Evolutionary conservation across 176 grass and related monocot genomes (phyloP).

Genomic region (Triticum urartu): DNA sequence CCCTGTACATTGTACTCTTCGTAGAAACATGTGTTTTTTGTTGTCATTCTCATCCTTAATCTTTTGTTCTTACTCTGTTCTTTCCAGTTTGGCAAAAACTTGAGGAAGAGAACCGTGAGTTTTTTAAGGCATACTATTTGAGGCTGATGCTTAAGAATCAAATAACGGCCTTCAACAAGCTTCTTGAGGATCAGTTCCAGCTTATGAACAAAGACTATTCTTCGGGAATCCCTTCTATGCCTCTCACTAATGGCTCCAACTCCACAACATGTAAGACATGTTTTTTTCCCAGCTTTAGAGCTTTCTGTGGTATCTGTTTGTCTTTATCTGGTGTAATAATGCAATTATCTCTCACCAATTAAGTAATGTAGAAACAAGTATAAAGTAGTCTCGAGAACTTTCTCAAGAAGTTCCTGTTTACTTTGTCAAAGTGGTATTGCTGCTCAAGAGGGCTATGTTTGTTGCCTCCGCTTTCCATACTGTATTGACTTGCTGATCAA

Average conservation of each 20-base stretch:
- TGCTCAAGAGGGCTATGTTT: background rate
- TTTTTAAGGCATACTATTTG: conserved; percentile 95
- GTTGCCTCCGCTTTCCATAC: background rate
- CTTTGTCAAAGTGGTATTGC: background rate
- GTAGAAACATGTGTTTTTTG: background rate
- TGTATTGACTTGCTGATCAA: conserved; percentile 15
- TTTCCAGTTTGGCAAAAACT: conserved; percentile 94
- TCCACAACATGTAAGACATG: conserved; percentile 58
- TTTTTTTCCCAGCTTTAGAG: conserved; percentile 29
- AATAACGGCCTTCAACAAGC: conserved; percentile 78
- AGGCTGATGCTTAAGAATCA: conserved; percentile 97
- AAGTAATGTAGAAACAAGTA: background rate
- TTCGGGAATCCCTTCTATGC: conserved; percentile 44
- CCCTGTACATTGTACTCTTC: background rate
- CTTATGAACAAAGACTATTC: conserved; percentile 73
- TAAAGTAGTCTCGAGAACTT: background rate
- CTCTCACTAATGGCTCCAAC: conserved; percentile 69
- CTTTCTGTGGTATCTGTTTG: background rate
- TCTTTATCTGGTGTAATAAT: background rate
- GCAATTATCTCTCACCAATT: background rate
- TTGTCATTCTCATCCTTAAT: background rate
- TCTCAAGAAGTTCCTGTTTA: background rate
- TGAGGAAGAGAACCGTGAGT: conserved; percentile 77
- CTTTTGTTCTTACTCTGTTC: conserved; percentile 11
- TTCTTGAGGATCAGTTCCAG: conserved; percentile 69